Base-by-base conservation (phyloP, 1,284 basidiomycete genomes). In the Tylopilus microsporus region DNA sequence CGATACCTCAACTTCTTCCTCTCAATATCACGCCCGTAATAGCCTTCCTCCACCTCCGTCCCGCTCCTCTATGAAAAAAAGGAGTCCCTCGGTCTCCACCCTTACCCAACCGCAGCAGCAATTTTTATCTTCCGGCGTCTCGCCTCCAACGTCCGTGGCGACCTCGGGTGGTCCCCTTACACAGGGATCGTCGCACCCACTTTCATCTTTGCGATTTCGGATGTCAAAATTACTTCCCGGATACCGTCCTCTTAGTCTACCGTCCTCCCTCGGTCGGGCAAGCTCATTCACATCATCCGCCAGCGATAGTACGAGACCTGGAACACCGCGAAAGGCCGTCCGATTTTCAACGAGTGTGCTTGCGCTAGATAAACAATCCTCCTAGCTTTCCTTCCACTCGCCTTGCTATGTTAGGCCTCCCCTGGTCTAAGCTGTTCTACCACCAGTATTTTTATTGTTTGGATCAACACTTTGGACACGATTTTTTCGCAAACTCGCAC, bases 11-110 rank as follows among this genome's bases (percentile, higher is more conserved):
- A 63, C 62, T 53, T 62, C 69, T 46, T 59, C 65, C 34, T 66
- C 62, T 68, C 73, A 57, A 21, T 56, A 69, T 68, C 58, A 67
- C 72, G 59, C 64, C 34, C 67, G 60, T 39, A 65, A 68, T 34
- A 67, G 64, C 53, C 75, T 78, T n/a, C 82, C 82, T 21, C 79
- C 82, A 3, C 84, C 85, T 2, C 65, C 72, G 5, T 59, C 76
- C 36, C 83, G 84, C 49, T 85, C 85, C 5, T 85, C 85, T 3
- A 73, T 87, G 62, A 87, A 87, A 73, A 84, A 82, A 65, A 67
- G 77, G 6, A 68, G 66, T 48, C 67, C 71, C 0, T 61, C 69
- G 34, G 43, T 58, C 51, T 55, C 66, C 53, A 64, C 70, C 53
- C 71, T 73, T 43, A 74, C 74, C 41, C 70, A 74, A n/a, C 68